Conservation (phyloP, 164 flowering plant genomes). For the Vitis labrusca region DNA sequence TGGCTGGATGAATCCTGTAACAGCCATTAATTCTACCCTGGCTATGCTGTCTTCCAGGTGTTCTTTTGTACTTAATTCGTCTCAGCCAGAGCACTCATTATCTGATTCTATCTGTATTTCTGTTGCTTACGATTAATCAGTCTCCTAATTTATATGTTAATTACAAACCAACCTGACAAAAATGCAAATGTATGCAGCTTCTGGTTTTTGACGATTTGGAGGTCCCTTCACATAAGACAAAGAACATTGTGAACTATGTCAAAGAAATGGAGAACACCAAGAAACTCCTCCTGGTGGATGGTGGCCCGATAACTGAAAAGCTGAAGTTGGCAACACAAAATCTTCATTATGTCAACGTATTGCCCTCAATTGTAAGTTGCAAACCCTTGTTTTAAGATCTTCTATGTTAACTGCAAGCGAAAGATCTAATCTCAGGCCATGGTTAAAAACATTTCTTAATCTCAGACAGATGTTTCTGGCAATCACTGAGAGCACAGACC, state of each 20-base stretch:
- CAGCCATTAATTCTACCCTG: too few relatives aligned
- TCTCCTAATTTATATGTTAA: too few relatives aligned
- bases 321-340: conserved; percentile 87
- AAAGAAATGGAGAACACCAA: conserved; percentile 68
- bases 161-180: background rate
- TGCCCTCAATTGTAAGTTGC: conserved; percentile 89
- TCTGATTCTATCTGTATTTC: background rate
- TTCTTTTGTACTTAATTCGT: too few relatives aligned
- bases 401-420: background rate
- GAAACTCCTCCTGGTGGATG: conserved; percentile 82
- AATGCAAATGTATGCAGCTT: conserved; percentile 50
- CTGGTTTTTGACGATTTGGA: conserved; percentile 82
- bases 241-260: conserved; percentile 73
- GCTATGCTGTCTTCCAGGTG: too few relatives aligned
- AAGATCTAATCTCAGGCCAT: too few relatives aligned
- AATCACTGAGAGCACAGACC: too few relatives aligned
- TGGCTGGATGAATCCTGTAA: too few relatives aligned
- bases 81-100: background rate
- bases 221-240: conserved; percentile 88
- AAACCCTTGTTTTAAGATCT: background rate
- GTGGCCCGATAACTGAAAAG: conserved; percentile 73
- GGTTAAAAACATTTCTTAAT: too few relatives aligned
- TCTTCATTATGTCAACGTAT: conserved; percentile 75
- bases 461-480: too few relatives aligned
- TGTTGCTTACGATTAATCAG: background rate